phyloP scores from a whole-genome alignment of 208 protist species.

The Acanthamoeba lenticulata region DNA sequence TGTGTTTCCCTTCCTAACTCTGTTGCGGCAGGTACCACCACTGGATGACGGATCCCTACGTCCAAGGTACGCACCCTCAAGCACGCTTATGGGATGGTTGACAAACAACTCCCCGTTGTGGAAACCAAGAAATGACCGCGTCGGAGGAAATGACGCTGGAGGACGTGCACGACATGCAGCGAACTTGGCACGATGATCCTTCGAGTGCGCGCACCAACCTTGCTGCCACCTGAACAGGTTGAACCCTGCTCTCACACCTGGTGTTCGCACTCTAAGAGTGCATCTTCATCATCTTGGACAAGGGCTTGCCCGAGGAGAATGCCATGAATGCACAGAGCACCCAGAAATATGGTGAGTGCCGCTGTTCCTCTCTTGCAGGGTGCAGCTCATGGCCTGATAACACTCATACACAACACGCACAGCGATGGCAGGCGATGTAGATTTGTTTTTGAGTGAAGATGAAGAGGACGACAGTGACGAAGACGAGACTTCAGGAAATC shows the following conservation, averaged over 20 bases:
- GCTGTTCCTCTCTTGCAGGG: background rate
- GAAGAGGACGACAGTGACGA: constrained; percentile 54
- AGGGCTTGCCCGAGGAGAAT: constrained; percentile 44
- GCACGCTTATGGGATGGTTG: background rate
- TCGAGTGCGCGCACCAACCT: background rate
- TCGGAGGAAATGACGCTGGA: constrained; percentile 58
- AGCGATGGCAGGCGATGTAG: constrained; percentile 66
- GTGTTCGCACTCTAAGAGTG: background rate
- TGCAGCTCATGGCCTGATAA: too few species aligned
- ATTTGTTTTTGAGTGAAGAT: constrained; percentile 51
- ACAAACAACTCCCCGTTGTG: background rate
- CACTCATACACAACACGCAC: background rate
- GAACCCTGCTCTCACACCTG: too few species aligned
- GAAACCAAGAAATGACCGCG: constrained; percentile 49
- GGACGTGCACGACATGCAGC: constrained; percentile 47
- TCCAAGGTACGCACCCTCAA: background rate
- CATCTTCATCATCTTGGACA: constrained; percentile 66
- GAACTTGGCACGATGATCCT: constrained; percentile 23
- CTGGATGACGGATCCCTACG: constrained; percentile 47
- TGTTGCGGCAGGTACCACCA: constrained; percentile 14
- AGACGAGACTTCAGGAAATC: too few species aligned
- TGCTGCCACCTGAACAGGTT: too few species aligned
- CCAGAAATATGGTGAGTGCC: constrained; percentile 44
- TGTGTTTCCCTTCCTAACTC: background rate
- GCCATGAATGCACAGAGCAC: constrained; percentile 2